Percentiles rank a stretch among this genome's conserved stretches.
phyloP scores from a whole-genome alignment of 169 alveolate species.

The Babesia gibsoni region DNA sequence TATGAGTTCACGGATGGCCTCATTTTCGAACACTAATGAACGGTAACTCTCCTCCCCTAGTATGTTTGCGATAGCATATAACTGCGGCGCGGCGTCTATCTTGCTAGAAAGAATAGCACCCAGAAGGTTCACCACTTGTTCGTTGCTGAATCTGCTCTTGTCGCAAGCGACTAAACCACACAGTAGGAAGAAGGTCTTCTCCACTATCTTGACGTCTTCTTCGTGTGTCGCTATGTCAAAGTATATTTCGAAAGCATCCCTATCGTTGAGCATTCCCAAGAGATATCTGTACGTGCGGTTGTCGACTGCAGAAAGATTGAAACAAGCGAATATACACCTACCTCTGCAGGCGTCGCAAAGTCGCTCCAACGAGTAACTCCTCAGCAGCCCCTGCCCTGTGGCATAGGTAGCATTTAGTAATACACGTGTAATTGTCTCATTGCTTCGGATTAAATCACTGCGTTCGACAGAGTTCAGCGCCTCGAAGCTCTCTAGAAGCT shows the following conservation, averaged over 20 bases:
- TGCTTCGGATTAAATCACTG: conserved; percentile 25
- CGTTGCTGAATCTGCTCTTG: conserved; percentile 11
- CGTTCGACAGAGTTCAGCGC: conserved; percentile 34
- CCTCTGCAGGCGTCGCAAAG: conserved; percentile 46
- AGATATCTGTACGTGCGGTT: conserved; percentile 12
- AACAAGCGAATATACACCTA: background rate
- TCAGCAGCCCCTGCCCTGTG: conserved; percentile 54
- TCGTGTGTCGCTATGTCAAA: conserved; percentile 58
- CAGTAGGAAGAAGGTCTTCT: conserved; percentile 37
- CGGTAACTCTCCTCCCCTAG: conserved; percentile 31
- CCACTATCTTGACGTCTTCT: conserved; percentile 25
- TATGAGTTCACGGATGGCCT: conserved; percentile 41
- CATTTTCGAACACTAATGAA: conserved; percentile 55
- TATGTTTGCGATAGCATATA: conserved; percentile 53
- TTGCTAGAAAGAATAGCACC: background rate
- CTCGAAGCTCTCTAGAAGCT: conserved; percentile 35
- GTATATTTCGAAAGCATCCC: conserved; percentile 51
- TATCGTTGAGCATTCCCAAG: conserved; percentile 29
- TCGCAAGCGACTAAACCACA: conserved; percentile 48
- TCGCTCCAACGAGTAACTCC: conserved; percentile 54
- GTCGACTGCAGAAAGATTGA: conserved; percentile 8
- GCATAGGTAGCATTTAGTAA: conserved; percentile 56
- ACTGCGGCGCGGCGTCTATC: conserved; percentile 35
- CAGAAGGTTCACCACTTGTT: conserved; percentile 25
- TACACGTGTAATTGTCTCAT: conserved; percentile 17